Evolutionary conservation across 1,284 basidiomycete genomes (phyloP).

Genomic region (Peniophora sp.): DNA sequence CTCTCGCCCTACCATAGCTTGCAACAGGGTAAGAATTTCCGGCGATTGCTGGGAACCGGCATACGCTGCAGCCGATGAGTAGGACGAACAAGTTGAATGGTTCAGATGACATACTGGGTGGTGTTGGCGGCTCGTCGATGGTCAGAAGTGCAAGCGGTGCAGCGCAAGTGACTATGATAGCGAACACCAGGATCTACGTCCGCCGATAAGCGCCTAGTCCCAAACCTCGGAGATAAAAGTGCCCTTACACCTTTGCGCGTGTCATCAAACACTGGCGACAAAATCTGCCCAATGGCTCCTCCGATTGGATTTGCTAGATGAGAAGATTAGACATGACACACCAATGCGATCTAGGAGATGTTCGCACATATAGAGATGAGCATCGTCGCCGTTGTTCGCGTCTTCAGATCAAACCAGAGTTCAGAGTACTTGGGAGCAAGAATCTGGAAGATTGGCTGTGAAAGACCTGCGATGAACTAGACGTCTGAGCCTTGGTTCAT

Average conservation of each 20-base stretch:
- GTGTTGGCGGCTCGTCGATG: conserved; percentile 52
- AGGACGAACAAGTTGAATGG: neutral
- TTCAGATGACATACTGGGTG: conserved; percentile 50
- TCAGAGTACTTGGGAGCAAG: conserved; percentile 67
- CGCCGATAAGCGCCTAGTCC: neutral
- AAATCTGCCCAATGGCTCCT: conserved; percentile 50
- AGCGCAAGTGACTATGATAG: conserved; percentile 57
- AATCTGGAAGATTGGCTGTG: conserved; percentile 65
- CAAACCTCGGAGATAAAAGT: neutral
- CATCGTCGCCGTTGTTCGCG: conserved; percentile 76
- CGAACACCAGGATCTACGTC: conserved; percentile 58
- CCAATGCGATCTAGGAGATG: neutral
- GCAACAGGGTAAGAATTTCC: conserved; percentile 44
- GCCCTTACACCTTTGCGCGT: conserved; percentile 36
- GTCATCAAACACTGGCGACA: conserved; percentile 55
- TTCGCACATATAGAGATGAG: conserved; percentile 56
- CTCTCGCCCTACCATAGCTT: conserved; percentile 44
- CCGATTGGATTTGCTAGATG: conserved; percentile 58
- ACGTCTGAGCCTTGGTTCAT: neutral
- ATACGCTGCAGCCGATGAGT: conserved; percentile 36
- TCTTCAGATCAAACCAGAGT: conserved; percentile 67
- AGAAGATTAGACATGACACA: neutral
- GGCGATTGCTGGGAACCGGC: conserved; percentile 52
- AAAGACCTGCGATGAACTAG: conserved; percentile 44
- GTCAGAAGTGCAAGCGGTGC: conserved; percentile 53